Conservation (phyloP, 108 stramenopile species). For the Fistulifera pelliculosa region DNA sequence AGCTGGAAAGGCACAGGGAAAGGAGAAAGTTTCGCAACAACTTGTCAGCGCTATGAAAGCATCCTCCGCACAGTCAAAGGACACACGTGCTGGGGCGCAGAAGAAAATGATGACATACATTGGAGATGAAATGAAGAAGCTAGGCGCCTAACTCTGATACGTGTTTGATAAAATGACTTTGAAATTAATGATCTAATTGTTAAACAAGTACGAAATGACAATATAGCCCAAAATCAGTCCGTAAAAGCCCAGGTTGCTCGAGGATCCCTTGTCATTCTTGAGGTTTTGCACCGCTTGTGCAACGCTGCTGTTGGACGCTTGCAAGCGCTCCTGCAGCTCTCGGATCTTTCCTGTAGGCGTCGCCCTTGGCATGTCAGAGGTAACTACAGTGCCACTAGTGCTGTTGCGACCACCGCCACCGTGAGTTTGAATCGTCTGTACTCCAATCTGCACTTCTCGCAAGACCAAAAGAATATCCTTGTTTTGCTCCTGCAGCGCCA, state of each 20-base stretch:
- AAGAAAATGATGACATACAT: conserved; percentile 78
- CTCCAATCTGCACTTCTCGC: conserved; percentile 88
- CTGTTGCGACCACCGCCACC: conserved; percentile 34
- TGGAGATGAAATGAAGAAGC: conserved; percentile 50
- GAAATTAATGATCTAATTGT: too few relatives aligned
- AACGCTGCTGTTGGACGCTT: conserved; percentile 65
- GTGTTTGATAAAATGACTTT: too few relatives aligned
- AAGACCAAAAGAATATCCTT: conserved; percentile 91
- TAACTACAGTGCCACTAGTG: conserved; percentile 14
- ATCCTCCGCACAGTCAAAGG: conserved; percentile 37
- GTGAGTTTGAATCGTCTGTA: conserved; percentile 63
- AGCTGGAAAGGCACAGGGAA: conserved; percentile 61
- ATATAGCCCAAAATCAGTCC: conserved; percentile 88
- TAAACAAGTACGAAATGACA: conserved; percentile 79
- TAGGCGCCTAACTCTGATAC: conserved; percentile 5
- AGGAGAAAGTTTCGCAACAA: conserved; percentile 43
- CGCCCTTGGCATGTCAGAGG: conserved; percentile 17
- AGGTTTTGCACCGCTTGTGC: conserved; percentile 71
- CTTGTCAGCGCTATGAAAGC: conserved; percentile 45
- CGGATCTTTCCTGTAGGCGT: conserved; percentile 84
- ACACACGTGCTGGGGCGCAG: conserved; percentile 57
- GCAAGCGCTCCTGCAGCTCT: conserved; percentile 78
- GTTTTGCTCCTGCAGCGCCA: conserved; percentile 89
- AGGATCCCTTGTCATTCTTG: conserved; percentile 44
- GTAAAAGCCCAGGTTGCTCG: conserved; percentile 78